Evolutionary conservation across 1,139 yeast species (phyloP).

Genomic region (Taphrina sp.): DNA sequence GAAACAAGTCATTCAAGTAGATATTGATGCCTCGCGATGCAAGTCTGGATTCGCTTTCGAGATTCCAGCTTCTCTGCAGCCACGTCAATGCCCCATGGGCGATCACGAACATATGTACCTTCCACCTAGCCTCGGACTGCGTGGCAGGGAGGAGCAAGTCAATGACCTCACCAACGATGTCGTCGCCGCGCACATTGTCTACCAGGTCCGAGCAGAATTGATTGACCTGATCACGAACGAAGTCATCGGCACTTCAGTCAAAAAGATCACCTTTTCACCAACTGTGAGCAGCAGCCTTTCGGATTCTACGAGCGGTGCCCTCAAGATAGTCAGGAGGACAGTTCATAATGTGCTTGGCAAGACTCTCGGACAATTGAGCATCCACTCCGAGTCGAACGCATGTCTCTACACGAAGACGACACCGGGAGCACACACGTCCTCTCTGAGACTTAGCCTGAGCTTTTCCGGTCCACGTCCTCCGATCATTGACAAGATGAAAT

Average conservation of each 20-base stretch:
- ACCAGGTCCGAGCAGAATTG: constrained; percentile 15
- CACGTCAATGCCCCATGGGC: constrained; percentile 24
- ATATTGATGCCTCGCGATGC: neutral
- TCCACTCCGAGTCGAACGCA: too few species aligned
- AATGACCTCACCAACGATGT: constrained; percentile 3
- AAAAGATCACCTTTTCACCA: neutral
- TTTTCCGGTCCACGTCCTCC: too few species aligned
- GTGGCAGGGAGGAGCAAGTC: neutral
- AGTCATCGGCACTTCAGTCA: neutral
- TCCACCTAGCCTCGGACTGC: neutral
- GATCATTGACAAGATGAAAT: neutral
- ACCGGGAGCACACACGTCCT: too few species aligned
- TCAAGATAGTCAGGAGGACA: too few species aligned
- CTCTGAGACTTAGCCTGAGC: too few species aligned
- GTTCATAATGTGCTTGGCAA: too few species aligned
- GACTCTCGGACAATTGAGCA: too few species aligned
- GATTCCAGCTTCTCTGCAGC: constrained; percentile 21
- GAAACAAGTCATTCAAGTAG: neutral
- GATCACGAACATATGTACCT: constrained; percentile 9
- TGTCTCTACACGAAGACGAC: too few species aligned
- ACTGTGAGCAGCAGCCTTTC: too few species aligned
- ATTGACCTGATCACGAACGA: neutral
- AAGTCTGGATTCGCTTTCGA: constrained; percentile 13
- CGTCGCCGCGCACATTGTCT: constrained; percentile 5
- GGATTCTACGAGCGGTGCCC: too few species aligned